Evolutionary conservation across 345 rosid species (phyloP), one percentile per base, ranked within the genome.

Genomic region (Eutrema japonicum): DNA sequence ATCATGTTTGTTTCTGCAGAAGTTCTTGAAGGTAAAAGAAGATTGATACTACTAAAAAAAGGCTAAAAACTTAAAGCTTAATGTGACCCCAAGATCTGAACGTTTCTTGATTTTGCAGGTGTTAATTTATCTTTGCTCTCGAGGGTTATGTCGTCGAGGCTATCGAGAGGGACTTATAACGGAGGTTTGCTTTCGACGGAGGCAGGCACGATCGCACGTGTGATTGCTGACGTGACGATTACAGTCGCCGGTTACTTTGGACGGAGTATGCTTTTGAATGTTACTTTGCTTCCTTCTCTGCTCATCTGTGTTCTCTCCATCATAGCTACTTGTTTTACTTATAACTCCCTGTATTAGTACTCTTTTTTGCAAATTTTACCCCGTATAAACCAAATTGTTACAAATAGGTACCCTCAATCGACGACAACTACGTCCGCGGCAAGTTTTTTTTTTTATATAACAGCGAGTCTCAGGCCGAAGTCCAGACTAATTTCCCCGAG

Each of bases 171-270:
- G 71, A 95, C 99, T 14, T 95, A 86, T 81, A 95, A 95, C 46
- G 97, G 97, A 0, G 99, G 99, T 10, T 75, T 95, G 46, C 92
- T 95, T 29, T 95, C 96, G 7, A 95, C 98, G 22, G 98, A 95
- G 75, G 98, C 99, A 0, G 98, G 99, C 14, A 95, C 98, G 0
- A 82, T 92, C 22, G 99, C 99, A 37, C 89, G 99, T 47, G 98
- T 92, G 9, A 85, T 95, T 26, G 98, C 99, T 4, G 98, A 95
- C 65, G 96, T 43, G 2, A 95, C 96, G 4, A 95, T 95, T 50
- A 95, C 99, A 0, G 58, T 92, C 14, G 98, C 87, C 3, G 99
- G 99, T 30, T 92, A 75, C 85, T 72, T 95, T 58, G 96, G 96
- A 3, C 68, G 82, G 80, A 80, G 76, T 51, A 78, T 16, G 80